These are phyloP conservation scores for Claviceps monticola DNA, from an alignment of 2,329 filamentous ascomycete genomes.

Conservation along the genomic window DNA sequence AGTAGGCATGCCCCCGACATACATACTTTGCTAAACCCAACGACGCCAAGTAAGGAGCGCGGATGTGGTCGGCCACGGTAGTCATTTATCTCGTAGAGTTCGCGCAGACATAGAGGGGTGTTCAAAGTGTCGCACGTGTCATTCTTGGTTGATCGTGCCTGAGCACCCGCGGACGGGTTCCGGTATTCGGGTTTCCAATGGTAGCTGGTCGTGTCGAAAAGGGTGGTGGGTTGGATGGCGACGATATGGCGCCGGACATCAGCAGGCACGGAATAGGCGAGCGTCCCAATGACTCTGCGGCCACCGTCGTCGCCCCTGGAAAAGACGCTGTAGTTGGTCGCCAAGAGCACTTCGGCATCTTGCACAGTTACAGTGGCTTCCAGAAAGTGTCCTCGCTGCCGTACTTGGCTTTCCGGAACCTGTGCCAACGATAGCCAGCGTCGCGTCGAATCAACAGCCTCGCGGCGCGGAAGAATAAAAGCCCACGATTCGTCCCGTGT, in stretches of 20 bases:
- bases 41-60: slow-evolving; percentile 51
- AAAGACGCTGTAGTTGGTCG: slow-evolving; percentile 29
- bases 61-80: slow-evolving; percentile 42
- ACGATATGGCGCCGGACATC: slow-evolving; percentile 20
- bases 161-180: neutral
- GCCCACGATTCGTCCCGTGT: slow-evolving; percentile 32
- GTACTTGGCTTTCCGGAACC: slow-evolving; percentile 21
- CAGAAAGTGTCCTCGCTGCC: slow-evolving; percentile 24
- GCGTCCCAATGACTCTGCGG: slow-evolving; percentile 27
- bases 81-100: slow-evolving; percentile 28
- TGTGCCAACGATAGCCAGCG: slow-evolving; percentile 30
- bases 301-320: slow-evolving; percentile 17
- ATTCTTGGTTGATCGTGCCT: slow-evolving; percentile 3
- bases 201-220: slow-evolving; percentile 8
- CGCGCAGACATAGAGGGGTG: slow-evolving; percentile 30
- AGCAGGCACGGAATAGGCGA: slow-evolving; percentile 25
- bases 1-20: slow-evolving; percentile 2
- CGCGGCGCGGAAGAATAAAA: slow-evolving; percentile 29
- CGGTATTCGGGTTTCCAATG: neutral
- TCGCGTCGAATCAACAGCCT: slow-evolving; percentile 25
- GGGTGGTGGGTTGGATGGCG: slow-evolving; percentile 35
- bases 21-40: slow-evolving; percentile 28
- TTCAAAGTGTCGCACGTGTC: slow-evolving; percentile 22
- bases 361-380: slow-evolving; percentile 26
- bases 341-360: slow-evolving; percentile 30